Conservation (phyloP, 2,329 filamentous ascomycete species). For the Sporothrix inflata region DNA sequence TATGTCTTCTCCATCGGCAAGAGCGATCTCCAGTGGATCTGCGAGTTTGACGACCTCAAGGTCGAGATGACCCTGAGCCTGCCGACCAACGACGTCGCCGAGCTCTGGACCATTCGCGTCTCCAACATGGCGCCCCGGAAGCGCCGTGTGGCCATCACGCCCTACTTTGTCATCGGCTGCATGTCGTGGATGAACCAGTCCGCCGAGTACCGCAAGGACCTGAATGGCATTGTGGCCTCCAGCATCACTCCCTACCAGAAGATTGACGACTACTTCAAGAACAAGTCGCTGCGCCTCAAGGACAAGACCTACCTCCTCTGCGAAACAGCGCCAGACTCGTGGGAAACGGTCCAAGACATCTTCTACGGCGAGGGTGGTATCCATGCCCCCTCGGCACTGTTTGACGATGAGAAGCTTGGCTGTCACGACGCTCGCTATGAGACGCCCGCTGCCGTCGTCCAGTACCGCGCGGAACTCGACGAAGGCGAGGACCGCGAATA, state of each 20-base stretch:
- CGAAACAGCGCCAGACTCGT: conserved; percentile 54
- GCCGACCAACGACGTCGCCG: conserved; percentile 57
- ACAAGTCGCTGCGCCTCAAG: conserved; percentile 57
- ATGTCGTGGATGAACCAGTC: conserved; percentile 67
- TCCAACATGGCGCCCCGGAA: conserved; percentile 52
- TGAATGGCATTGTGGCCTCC: conserved; percentile 55
- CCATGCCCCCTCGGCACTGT: conserved; percentile 53
- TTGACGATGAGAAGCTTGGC: conserved; percentile 43
- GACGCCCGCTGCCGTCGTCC: conserved; percentile 57
- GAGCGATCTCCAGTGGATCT: conserved; percentile 58
- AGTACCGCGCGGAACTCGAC: conserved; percentile 51
- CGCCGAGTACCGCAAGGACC: conserved; percentile 53
- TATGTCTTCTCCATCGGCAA: conserved; percentile 60
- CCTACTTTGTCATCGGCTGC: conserved; percentile 62
- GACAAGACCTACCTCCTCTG: conserved; percentile 62
- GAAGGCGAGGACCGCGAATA: conserved; percentile 49
- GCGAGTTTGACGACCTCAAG: conserved; percentile 54
- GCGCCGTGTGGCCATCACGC: conserved; percentile 56
- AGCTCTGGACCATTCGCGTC: conserved; percentile 59
- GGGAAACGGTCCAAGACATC: conserved; percentile 55
- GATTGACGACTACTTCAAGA: conserved; percentile 59
- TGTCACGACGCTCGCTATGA: conserved; percentile 58
- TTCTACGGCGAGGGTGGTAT: conserved; percentile 62
- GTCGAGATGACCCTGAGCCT: conserved; percentile 57
- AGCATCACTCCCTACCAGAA: conserved; percentile 62